Evolutionary conservation across 148 eudicot genomes (phyloP), one percentile per base, ranked within the genome.

Genomic region (Rhododendron vialii): DNA sequence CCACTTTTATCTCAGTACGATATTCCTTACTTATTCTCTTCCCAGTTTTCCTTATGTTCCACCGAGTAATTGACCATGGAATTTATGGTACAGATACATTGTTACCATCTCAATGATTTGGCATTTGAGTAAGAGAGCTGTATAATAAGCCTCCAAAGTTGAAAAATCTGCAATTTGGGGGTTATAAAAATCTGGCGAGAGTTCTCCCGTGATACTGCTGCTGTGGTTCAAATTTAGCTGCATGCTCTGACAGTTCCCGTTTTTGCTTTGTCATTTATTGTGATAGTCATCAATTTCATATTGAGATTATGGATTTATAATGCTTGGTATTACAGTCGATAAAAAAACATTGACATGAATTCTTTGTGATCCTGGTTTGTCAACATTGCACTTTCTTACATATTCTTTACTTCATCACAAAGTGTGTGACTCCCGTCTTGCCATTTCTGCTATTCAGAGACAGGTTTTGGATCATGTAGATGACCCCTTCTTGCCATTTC

Each of bases 1-100:
- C 98, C 82, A 92, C 98, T 61, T 95, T 96, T 84, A 75, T 93
- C 30, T 85, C 99, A 96, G 98, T 96, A 91, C 84, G 98, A 36
- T 71, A 83, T 75, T 41, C 61, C 82, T 12, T 30, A n/a, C 83
- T n/a, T 81, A 41, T 75, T 76, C 80, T 76, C 57, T 51, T 6
- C 41, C 24, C 3, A 13, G n/a, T 13, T 41, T 35, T 82, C 38
- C 15, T 17, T 36, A n/a, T 65, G 33, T 41, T 59, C 51, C 71
- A n/a, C 71, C 65, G 65, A 28, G 26, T 77, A 71, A 85, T 28
- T 84, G 83, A 83, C 48, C 41, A 30, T 35, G 65, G 78, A 80
- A 28, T 30, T 11, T 78, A 84, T 76, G 73, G 73, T 87, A 59
- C 88, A 95, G 98, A 88, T 95, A 95, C 85, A 88, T 93, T 7